Base-by-base conservation (phyloP, 306 rosid species). In the Prunus armeniaca region DNA sequence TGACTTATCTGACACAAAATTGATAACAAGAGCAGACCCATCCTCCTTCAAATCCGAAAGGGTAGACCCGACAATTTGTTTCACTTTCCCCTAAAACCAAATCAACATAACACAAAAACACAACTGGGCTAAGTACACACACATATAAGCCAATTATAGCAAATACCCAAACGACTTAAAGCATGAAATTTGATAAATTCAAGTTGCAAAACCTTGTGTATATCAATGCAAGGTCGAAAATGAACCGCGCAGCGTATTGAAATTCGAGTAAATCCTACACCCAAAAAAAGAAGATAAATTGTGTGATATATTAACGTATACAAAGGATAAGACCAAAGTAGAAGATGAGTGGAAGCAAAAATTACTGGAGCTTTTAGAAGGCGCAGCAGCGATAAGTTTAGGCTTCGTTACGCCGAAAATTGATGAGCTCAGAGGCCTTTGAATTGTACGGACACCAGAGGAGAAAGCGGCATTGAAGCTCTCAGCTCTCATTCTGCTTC, bases 21-120 rank as follows among this genome's bases (percentile, higher is more conserved):
- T 95, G 61, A 96, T 95, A 30, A 92, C 89, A 12, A 91, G 93
- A 72, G 78, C 71, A 0, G 90, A 82, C 62, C 88, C 96, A 34
- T 84, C 92, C 20, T 79, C 91, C 83, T 89, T 86, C 51, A 77
- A 87, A 79, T 95, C 98, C 34, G 82, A 81, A 69, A 92, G 92
- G 63, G 97, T 95, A 2, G 99, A 96, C 70, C 99, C 99, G 67
- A 92, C 98, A 72, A 96, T 91, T 74, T 96, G 99, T 67, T 91
- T 92, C 79, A 92, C 99, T 78, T 87, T 96, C 58, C 98, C 99
- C 97, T 95, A 69, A 27, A 65, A 65, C 72, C 80, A 81, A 55
- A 24, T 11, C 45, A 57, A 15, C 69, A 54, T 25, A 28, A 61
- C 63, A 41, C 11, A 41, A 54, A 43, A 54, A 46, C 18, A n/a